Evolutionary conservation across 225 moss, liverwort and hornwort species (phyloP), one percentile per base, ranked within the genome.

Genomic region (Climacium dendroides): DNA sequence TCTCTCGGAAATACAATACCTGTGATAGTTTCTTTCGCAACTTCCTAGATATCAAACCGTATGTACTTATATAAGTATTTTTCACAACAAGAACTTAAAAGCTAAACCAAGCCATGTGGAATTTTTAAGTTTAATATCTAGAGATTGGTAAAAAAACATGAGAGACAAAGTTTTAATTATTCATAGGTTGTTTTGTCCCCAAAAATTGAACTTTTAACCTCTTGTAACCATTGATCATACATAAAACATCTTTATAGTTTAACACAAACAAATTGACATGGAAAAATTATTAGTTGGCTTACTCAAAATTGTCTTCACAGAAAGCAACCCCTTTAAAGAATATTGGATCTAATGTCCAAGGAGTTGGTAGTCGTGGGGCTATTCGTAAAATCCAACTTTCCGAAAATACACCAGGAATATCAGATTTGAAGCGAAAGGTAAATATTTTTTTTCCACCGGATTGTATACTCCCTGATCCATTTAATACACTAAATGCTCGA

Each of bases 291-390:
- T 58, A 7, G 53, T 54, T n/a, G 7, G 47, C 64, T 30, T 89
- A 94, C 92, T 43, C 50, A 73, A 91, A 87, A 70, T 91, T 87
- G n/a, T 88, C 60, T 32, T 87, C 5, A 5, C 78, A 91, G 2
- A 92, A 87, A 19, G 88, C 92, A 83, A 94, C 83, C 13, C 92
- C 92, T 85, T 91, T 94, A 22, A 94, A 88, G 41, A 88, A 89
- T 64, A 94, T 88, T 26, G 94, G 94, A 54, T 89, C 87, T 54
- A 91, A 75, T 41, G 45, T 85, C 94, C 94, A 92, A 76, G 29
- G 82, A 35, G 6, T 1, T 26, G 52, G 88, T 43, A 92, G 55
- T 14, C 26, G 62, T 4, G 92, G 92, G 67, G 87, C 88, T 4
- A 90, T 86, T 50, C 10, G 83, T 76, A 90, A 37, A 32, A 86